Evolutionary conservation across 2,329 filamentous ascomycete genomes (phyloP), one percentile per base, ranked within the genome.

Genomic region (Periconia sp.): DNA sequence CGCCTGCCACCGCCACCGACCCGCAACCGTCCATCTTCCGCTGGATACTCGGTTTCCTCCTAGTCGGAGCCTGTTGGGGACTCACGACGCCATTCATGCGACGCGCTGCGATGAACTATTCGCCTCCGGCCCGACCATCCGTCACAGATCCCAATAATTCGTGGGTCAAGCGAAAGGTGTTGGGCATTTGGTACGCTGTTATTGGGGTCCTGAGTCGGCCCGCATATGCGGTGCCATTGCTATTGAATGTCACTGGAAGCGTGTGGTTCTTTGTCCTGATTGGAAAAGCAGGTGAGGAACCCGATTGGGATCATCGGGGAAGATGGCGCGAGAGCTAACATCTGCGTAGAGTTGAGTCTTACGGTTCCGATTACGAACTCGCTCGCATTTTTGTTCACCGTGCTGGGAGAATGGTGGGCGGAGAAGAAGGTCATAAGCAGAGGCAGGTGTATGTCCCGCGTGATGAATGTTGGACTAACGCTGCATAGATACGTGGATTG

Each of bases 201-300:
- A 62, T 85, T 10, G 92, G 96, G 63, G 75, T 96, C 45, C 72
- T 97, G 38, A 78, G 81, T 45, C 91, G 91, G 56, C 92, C 92
- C 24, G 81, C 83, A 13, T 97, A 97, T 71, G 88, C 90, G 5
- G 73, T 95, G 18, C 92, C 92, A 15, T 72, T 97, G 56, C 73
- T 96, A 38, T 72, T 96, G 45, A 97, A 97, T 67, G 73, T 97
- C 39, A 96, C 92, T 3, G 92, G 92, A 21, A 95, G 90, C 64
- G 80, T 96, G 41, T 97, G 92, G 92, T 97, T 97, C 73, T 97
- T 97, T 60, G 72, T 97, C 56, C 76, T 97, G 53, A 92, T 97
- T 72, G 92, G 92, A 5, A 84, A 94, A 69, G 92, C 92, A 60
- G 91, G 91, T 95, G 72, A 58, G 87, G 80, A 11, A n/a, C n/a